These are phyloP conservation scores for Neurospora sp. DNA, from an alignment of 495 filamentous ascomycete genomes.

Conservation along the genomic window DNA sequence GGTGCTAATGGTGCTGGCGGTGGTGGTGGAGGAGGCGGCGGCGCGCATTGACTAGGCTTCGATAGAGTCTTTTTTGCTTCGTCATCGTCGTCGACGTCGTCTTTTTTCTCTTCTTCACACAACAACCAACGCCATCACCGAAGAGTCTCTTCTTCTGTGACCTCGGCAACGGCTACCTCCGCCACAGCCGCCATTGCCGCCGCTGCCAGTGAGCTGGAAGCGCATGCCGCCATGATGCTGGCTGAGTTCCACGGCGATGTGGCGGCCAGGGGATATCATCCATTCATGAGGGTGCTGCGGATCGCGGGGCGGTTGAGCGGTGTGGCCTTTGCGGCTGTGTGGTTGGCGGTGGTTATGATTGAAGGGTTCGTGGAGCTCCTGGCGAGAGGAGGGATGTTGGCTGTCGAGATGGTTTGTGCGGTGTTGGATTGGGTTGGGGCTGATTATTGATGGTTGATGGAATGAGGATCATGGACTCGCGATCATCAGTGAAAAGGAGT, in stretches of 20 bases:
- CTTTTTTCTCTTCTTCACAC: not conserved
- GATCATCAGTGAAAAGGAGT: not conserved
- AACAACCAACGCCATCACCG: not conserved
- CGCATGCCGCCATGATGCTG: slow-evolving; percentile 5
- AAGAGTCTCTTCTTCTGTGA: not conserved
- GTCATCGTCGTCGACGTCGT: not conserved
- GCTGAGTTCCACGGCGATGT: slow-evolving; percentile 7
- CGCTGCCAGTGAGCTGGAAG: slow-evolving; percentile 1
- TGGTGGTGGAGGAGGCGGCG: not conserved
- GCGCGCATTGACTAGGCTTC: slow-evolving; percentile 23
- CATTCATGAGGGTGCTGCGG: slow-evolving; percentile 12
- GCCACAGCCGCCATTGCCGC: not conserved
- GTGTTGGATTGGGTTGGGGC: slow-evolving; percentile 26
- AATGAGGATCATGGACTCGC: not conserved
- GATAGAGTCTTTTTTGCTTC: not conserved
- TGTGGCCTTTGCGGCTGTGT: slow-evolving; percentile 17
- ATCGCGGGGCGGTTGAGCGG: slow-evolving; percentile 10
- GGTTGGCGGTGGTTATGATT: slow-evolving; percentile 19
- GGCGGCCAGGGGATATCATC: slow-evolving; percentile 1
- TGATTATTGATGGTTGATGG: slow-evolving; percentile 12
- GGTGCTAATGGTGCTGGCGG: not conserved
- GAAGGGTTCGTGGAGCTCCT: slow-evolving; percentile 15
- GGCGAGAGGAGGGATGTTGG: slow-evolving; percentile 13
- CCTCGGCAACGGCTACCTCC: not conserved
- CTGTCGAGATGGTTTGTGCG: slow-evolving; percentile 19